Conservation (phyloP, 805 yeast species). For the Candida boidinii region DNA sequence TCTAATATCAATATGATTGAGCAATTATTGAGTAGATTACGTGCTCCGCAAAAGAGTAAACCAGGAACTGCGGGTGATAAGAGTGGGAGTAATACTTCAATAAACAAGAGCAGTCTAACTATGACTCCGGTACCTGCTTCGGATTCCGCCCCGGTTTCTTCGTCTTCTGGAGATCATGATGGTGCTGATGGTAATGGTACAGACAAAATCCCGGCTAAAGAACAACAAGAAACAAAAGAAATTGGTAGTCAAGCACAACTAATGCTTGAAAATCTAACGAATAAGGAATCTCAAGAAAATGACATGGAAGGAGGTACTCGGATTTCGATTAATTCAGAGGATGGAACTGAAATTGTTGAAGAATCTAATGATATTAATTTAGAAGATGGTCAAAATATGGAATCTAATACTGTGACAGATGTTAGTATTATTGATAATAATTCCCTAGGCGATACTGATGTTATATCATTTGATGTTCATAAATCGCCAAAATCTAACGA, state of each 20-base stretch:
- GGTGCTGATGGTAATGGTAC: no score
- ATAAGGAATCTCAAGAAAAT: no score
- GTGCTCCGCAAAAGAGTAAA: slow-evolving; percentile 6
- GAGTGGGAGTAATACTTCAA: no score
- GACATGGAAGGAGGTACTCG: slow-evolving; percentile 1
- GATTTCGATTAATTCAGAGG: neutral
- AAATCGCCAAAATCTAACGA: neutral
- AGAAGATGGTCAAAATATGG: neutral
- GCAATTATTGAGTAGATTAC: slow-evolving; percentile 14
- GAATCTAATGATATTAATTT: neutral
- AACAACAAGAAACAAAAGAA: slow-evolving; percentile 9
- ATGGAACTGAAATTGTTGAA: neutral
- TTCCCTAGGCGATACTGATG: neutral
- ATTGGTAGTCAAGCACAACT: slow-evolving; percentile 13
- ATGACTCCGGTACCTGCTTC: no score
- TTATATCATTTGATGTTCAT: neutral
- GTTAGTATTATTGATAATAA: neutral
- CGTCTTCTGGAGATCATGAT: neutral
- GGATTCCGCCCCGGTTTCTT: no score
- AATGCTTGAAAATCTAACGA: slow-evolving; percentile 12
- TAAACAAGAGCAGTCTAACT: no score
- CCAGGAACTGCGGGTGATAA: neutral
- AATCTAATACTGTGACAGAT: neutral
- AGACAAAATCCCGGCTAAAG: slow-evolving; percentile 1
- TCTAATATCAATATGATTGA: slow-evolving; percentile 9